A percentile compares a stretch with the other conserved stretches of the same genome.
These are phyloP conservation scores for Cryptococcus wingfieldii DNA, from an alignment of 1,284 basidiomycete genomes.

Conservation along the genomic window DNA sequence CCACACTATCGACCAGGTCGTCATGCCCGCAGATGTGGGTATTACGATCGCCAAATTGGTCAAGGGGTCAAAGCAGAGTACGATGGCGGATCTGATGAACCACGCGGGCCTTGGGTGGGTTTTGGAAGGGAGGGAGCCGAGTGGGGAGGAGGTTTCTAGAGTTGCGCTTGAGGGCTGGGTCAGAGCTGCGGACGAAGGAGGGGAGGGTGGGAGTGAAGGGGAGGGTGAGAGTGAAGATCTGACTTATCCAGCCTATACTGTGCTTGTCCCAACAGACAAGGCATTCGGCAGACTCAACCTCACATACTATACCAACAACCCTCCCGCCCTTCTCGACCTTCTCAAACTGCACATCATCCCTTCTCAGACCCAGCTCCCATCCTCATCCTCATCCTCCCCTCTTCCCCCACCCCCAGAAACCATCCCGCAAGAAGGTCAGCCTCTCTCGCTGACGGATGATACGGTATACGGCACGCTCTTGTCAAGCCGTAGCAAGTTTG, in stretches of 20 bases:
- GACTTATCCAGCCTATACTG: conserved; percentile 59
- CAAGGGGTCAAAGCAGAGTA: conserved; percentile 76
- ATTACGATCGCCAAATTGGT: conserved; percentile 85
- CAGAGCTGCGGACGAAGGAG: conserved; percentile 36
- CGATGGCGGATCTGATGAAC: conserved; percentile 77
- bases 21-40: conserved; percentile 82
- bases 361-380: conserved; percentile 13
- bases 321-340: conserved; percentile 60
- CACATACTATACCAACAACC: conserved; percentile 66
- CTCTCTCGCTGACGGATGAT: conserved; percentile 65
- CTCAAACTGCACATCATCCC: conserved; percentile 88
- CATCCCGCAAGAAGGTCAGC: conserved; percentile 51
- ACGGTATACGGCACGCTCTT: conserved; percentile 70
- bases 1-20: conserved; percentile 77
- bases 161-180: conserved; percentile 45
- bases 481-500: conserved; percentile 61
- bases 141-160: conserved; percentile 50
- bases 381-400: conserved; percentile 7
- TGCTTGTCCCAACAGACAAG: conserved; percentile 85
- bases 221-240: conserved; percentile 13
- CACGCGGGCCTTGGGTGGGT: conserved; percentile 86
- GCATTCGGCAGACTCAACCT: conserved; percentile 88
- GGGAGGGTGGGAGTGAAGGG: conserved; percentile 1
- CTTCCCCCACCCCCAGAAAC: conserved; percentile 5
- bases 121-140: conserved; percentile 74